Percentiles rank a stretch among this genome's conserved stretches.
These are phyloP conservation scores for Sequoiadendron giganteum DNA, from an alignment of 75 land plant genomes.

Conservation along the genomic window DNA sequence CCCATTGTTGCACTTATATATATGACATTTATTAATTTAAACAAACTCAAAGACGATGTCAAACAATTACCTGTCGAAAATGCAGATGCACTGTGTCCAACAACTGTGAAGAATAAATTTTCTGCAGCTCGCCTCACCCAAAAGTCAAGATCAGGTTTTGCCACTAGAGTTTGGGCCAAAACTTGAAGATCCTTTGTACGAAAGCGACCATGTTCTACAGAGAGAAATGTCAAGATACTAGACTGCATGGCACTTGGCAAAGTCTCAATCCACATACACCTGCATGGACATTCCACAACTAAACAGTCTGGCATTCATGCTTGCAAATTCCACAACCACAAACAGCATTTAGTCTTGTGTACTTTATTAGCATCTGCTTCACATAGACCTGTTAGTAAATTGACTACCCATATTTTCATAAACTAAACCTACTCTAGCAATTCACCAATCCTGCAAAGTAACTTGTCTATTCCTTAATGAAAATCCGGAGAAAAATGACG, in stretches of 20 bases:
- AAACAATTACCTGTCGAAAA: background rate
- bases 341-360: background rate
- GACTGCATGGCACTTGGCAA: conserved; percentile 57
- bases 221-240: conserved; percentile 60
- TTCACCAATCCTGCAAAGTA: background rate
- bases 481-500: background rate
- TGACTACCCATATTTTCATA: background rate
- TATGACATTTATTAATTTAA: background rate
- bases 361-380: background rate
- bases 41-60: background rate
- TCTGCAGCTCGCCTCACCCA: conserved; percentile 67
- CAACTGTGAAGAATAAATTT: conserved; percentile 35
- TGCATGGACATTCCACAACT: conserved; percentile 20
- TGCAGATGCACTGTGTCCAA: background rate
- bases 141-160: conserved; percentile 38
- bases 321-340: background rate
- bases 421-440: background rate
- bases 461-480: background rate
- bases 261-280: conserved; percentile 71
- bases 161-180: conserved; percentile 31
- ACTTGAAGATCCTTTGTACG: conserved; percentile 27
- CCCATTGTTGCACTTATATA: background rate
- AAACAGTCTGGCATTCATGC: background rate
- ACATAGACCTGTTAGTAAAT: background rate
- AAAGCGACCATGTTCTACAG: conserved; percentile 35